Base-by-base conservation (phyloP, 305 asterid genomes). In the Rubia peregrina region DNA sequence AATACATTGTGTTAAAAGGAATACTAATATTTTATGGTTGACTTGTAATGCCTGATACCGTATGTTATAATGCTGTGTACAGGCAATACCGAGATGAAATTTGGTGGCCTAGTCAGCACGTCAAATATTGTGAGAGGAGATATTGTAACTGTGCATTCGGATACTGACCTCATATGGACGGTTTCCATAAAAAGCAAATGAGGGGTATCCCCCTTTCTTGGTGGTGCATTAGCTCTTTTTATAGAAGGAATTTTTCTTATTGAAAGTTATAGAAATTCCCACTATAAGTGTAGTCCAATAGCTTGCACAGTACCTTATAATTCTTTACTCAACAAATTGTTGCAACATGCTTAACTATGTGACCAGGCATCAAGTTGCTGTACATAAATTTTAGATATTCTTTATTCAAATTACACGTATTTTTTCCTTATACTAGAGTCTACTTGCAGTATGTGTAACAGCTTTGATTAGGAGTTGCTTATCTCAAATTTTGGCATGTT, bases 31-130 rank as follows among this genome's bases (percentile, higher is more conserved):
- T 40, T 33, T 43, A 19, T 17, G n/a, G 16, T 19, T 33, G 33
- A 60, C 46, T 56, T 66, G n/a, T 48, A 16, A 57, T 11, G 51
- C 62, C 40, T 73, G 42, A 73, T 56, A 9, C 12, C 30, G 72
- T 43, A 38, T 40, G 59, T 44, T 59, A 13, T 17, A 30, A 36
- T 19, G 75, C 19, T 59, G 38, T 75, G 30, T 78, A 71, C 88
- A 93, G 96, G 71, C 78, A 79, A 85, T 42, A 83, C 89, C 0
- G 92, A 84, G 72, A 88, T 94, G 99, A 82, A 80, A 65, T 94
- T 94, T 48, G 99, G 99, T 44, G 95, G 94, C 17, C 85, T 90
- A 62, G 67, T 92, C 84, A 92, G 98, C 57, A 92, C 98, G 56
- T 90, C 97, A 42, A 90, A 92, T 76, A 61, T 86, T 44, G 97